Evolutionary conservation across 2,329 filamentous ascomycete genomes (phyloP).

Genomic region (Colletotrichum liriopes): DNA sequence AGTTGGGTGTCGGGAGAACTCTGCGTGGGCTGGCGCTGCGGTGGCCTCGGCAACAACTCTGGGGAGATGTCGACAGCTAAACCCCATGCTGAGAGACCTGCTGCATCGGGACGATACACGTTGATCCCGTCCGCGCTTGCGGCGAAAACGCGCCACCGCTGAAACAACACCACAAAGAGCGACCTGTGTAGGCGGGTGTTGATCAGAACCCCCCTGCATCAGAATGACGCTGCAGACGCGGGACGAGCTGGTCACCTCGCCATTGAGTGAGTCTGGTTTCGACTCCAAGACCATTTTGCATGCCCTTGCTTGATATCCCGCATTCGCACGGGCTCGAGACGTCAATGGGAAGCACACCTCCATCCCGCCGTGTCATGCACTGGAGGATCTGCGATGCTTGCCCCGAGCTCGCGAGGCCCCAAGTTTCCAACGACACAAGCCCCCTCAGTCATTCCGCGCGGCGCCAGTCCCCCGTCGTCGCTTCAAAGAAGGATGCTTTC

Average conservation of each 20-base stretch:
- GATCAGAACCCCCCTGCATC: constrained; percentile 24
- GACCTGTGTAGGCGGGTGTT: neutral
- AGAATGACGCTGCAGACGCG: neutral
- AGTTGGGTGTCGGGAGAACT: too few species aligned
- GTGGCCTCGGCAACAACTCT: too few species aligned
- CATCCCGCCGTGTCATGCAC: neutral
- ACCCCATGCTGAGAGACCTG: neutral
- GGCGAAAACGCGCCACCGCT: constrained; percentile 19
- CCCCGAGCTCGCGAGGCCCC: neutral
- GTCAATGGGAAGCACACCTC: neutral
- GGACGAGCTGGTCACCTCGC: neutral
- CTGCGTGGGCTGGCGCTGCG: too few species aligned
- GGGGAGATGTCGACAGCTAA: neutral
- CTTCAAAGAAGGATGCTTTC: neutral
- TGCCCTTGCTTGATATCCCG: neutral
- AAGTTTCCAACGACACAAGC: neutral
- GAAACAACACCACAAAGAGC: constrained; percentile 25
- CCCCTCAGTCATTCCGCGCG: neutral
- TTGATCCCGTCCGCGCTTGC: constrained; percentile 31
- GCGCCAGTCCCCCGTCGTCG: neutral
- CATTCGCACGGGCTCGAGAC: neutral
- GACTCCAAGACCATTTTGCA: neutral
- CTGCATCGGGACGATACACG: constrained; percentile 16
- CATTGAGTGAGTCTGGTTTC: neutral
- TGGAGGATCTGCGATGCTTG: neutral